Conservation (phyloP, 306 rosid species). For the Senna siamea region DNA sequence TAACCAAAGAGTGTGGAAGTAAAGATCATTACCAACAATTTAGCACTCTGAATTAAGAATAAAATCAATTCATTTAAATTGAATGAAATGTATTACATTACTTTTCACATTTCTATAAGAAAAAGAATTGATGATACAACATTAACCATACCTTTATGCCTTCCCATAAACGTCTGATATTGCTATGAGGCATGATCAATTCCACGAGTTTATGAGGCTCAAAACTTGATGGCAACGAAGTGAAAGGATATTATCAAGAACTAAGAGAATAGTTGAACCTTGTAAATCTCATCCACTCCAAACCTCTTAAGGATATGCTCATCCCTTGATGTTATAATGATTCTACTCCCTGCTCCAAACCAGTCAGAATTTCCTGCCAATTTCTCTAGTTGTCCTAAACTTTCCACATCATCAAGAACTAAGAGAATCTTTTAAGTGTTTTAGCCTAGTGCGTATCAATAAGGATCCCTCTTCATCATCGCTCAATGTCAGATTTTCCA, state of each 20-base stretch:
- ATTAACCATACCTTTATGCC: neutral
- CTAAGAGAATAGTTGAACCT: neutral
- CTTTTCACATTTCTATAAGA: no score
- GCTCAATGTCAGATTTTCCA: neutral
- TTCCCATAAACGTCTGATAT: conserved; percentile 12
- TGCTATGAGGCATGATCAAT: neutral
- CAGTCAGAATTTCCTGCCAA: neutral
- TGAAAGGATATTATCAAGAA: neutral
- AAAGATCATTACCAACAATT: no score
- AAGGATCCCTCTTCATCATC: neutral
- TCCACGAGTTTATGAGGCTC: neutral
- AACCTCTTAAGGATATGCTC: neutral
- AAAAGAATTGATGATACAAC: no score
- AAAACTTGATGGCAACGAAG: conserved; percentile 7
- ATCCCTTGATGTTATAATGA: conserved; percentile 26
- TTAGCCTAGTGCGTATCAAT: neutral
- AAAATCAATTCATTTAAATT: no score
- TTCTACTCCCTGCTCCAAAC: conserved; percentile 32
- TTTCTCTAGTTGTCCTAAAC: neutral
- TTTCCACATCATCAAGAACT: conserved; percentile 31
- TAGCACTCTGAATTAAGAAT: no score
- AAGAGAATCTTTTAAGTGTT: neutral
- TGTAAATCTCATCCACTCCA: neutral
- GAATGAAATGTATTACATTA: no score
- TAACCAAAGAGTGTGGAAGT: no score